Base-by-base conservation (phyloP, 345 rosid species). In the Hibiscus trionum region DNA sequence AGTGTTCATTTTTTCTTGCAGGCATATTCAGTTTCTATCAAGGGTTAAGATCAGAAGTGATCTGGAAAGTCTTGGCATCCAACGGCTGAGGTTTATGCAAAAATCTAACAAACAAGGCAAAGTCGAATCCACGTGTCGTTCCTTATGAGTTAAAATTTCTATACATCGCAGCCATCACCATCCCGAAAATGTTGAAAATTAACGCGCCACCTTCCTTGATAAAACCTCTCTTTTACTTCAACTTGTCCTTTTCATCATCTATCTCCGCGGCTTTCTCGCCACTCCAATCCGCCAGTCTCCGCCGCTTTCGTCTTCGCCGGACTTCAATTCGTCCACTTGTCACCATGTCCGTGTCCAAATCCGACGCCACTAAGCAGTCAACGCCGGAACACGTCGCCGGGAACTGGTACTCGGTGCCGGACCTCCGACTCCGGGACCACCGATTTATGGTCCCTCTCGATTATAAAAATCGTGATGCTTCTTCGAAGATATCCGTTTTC, bases 361-460 rank as follows among this genome's bases (percentile, higher is more conserved):
- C 42, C 8, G 64, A 56, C 3, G 5, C 73, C 16, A n/a, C 79
- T 33, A 73, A 29, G 0, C 52, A 71, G 9, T 81, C 82, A 24
- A 64, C 65, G 10, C 24, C 76, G 73, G 88, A 81, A 9, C 98
- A 91, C 80, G 77, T 81, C 4, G 75, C 80, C 8, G 96, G 88
- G 4, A 67, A 68, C 7, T 94, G 96, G 96, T 87, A 75, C 71
- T 87, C 97, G 0, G 92, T 86, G 15, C 97, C 95, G 55, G 96
- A 87, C 73, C 95, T 91, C 68, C 91, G 91, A 27, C 85, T 91
- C 37, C 96, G 96, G 11, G 86, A 94, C 70, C 98, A 91, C 69
- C 88, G 84, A 27, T 90, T 94, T 82, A 50, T 78, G 57, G 91
- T 88, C 11, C 98, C 97, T 73, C 86, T 94, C 29, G 95, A 91